Conservation (phyloP, 305 asterid genomes). For the Solanum chacoense region DNA sequence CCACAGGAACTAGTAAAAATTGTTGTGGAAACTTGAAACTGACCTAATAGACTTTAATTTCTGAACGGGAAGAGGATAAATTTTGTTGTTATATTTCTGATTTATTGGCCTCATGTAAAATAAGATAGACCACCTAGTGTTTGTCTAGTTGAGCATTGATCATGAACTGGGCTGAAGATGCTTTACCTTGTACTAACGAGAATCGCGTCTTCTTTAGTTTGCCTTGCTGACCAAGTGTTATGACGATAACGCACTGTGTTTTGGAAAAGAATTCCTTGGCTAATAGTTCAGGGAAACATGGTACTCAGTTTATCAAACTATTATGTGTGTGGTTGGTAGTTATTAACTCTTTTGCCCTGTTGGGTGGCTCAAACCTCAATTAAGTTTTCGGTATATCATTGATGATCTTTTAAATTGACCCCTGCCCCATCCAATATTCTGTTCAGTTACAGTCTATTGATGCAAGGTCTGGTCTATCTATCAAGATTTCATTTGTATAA, state of each 20-base stretch:
- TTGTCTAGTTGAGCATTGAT: background rate
- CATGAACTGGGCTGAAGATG: background rate
- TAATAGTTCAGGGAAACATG: background rate
- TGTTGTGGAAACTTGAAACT: background rate
- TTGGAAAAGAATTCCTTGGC: background rate
- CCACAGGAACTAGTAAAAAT: background rate
- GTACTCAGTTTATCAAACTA: background rate
- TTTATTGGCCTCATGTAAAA: background rate
- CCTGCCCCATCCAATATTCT: background rate
- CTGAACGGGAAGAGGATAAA: background rate
- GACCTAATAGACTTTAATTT: background rate
- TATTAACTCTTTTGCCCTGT: background rate
- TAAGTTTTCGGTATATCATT: background rate
- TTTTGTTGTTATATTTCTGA: background rate
- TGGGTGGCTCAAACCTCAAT: background rate
- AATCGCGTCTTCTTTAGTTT: background rate
- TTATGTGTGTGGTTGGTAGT: background rate
- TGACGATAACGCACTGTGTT: background rate
- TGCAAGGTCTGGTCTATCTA: background rate
- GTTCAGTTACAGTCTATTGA: background rate
- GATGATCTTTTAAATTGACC: background rate
- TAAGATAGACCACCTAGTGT: background rate
- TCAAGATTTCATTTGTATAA: background rate
- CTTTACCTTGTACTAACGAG: background rate
- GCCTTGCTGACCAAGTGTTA: background rate